phyloP scores from a whole-genome alignment of 805 yeast species.

The Metschnikowia baotianmanensis region DNA sequence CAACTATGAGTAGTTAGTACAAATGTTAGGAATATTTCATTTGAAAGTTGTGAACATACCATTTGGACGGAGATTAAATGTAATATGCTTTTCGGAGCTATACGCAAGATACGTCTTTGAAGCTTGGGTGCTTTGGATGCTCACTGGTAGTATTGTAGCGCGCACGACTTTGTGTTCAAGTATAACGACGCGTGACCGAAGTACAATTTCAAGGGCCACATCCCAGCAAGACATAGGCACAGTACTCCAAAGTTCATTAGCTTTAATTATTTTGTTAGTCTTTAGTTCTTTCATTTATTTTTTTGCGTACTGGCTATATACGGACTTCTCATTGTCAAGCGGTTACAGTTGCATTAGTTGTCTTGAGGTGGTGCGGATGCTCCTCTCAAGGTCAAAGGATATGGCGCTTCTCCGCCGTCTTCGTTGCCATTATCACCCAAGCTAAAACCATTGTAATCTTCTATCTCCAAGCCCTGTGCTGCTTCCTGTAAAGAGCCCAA shows the following conservation, averaged over 20 bases:
- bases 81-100: neutral
- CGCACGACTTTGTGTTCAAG: slow-evolving; percentile 2
- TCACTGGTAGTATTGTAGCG: neutral
- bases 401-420: slow-evolving; percentile 34
- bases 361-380: slow-evolving; percentile 43
- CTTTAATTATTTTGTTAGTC: too few relatives aligned
- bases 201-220: too few relatives aligned
- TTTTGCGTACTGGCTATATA: too few relatives aligned
- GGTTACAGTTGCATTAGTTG: slow-evolving; percentile 2
- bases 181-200: neutral
- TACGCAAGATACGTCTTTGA: too few relatives aligned
- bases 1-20: slow-evolving; percentile 46
- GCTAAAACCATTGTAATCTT: slow-evolving; percentile 69
- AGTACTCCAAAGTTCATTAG: too few relatives aligned
- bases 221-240: too few relatives aligned
- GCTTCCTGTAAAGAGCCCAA: slow-evolving; percentile 95
- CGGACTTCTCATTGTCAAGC: too few relatives aligned
- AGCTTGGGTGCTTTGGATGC: neutral
- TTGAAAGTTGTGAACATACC: slow-evolving; percentile 15
- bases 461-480: slow-evolving; percentile 62
- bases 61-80: slow-evolving; percentile 5
- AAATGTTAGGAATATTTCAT: neutral
- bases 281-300: too few relatives aligned
- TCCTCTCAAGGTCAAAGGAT: slow-evolving; percentile 51
- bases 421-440: slow-evolving; percentile 45